A percentile compares a stretch with the other conserved stretches of the same genome.
These are phyloP conservation scores for Phytophthora melonis DNA, from an alignment of 352 stramenopile species.

Conservation along the genomic window DNA sequence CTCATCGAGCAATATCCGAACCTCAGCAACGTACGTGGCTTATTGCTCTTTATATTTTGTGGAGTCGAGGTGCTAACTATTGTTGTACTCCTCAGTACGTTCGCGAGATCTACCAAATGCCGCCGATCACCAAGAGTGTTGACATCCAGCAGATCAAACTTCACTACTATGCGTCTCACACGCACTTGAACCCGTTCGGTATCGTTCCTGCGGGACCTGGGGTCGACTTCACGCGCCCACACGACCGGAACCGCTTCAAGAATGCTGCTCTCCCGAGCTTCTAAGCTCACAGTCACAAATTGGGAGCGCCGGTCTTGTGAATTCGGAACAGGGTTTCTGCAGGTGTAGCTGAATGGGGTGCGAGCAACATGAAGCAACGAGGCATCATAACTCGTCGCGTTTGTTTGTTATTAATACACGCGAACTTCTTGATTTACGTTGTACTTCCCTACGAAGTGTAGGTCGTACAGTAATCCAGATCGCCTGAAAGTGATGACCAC, in stretches of 20 bases:
- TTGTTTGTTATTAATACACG: no score
- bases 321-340: not conserved
- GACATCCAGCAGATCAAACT: conserved; percentile 61
- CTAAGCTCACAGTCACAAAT: not conserved
- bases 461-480: not conserved
- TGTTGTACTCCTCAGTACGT: conserved; percentile 42
- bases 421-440: not conserved
- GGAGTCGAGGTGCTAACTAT: conserved; percentile 3
- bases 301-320: not conserved
- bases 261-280: conserved; percentile 24
- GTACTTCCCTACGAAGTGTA: no score
- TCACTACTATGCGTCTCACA: conserved; percentile 64
- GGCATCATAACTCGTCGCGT: no score
- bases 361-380: no score
- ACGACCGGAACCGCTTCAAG: conserved; percentile 49
- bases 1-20: conserved; percentile 85
- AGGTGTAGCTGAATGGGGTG: not conserved
- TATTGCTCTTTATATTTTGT: not conserved
- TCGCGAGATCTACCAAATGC: conserved; percentile 61
- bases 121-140: conserved; percentile 46
- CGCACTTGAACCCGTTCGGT: conserved; percentile 58
- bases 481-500: no score
- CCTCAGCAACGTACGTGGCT: conserved; percentile 68
- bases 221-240: conserved; percentile 38
- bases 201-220: conserved; percentile 46